Evolutionary conservation across 345 rosid species (phyloP), one percentile per base, ranked within the genome.

Genomic region (Hibiscus tridactylites): DNA sequence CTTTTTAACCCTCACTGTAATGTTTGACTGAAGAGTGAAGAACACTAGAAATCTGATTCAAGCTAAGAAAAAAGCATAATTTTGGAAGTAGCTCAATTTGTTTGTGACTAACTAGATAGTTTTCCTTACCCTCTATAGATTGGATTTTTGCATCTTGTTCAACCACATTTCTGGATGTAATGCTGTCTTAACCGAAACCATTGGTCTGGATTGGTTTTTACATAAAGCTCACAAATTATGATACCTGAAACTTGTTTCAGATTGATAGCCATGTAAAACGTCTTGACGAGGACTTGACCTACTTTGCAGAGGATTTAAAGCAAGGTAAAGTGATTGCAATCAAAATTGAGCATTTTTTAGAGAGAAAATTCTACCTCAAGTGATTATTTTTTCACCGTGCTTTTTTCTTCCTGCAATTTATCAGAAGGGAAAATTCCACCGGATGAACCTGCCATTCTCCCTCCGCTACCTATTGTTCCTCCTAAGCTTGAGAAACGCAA

Each of bases 231-330:
- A 59, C 19, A 70, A 61, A 46, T 39, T 75, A 33, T 59, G 10
- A 16, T 17, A 26, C 64, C 61, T 66, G 39, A 47, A 42, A 66
- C 17, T 62, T 75, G 44, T 75, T 84, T 60, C 82, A 95, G 99
- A 86, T 95, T 75, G 98, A 92, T 77, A 86, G 98, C 85, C 99
- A 95, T 76, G 79, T 90, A 66, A 95, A 89, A 80, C 87, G 98
- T 64, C 92, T 95, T 15, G 97, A 95, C 59, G 99, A 95, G 82
- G 99, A 95, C 81, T 81, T 95, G 71, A 90, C 87, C 83, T 82
- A 83, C 82, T 95, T 95, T 80, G 82, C 94, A 37, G 99, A 95
- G 80, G 99, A 95, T 84, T 80, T 95, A 76, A 95, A 92, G 86
- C 94, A 86, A 70, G 99, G 99, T 95, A 79, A 5, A 9, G 60